phyloP scores from a whole-genome alignment of 2,329 filamentous ascomycete species.

The Cladophialophora carrionii region DNA sequence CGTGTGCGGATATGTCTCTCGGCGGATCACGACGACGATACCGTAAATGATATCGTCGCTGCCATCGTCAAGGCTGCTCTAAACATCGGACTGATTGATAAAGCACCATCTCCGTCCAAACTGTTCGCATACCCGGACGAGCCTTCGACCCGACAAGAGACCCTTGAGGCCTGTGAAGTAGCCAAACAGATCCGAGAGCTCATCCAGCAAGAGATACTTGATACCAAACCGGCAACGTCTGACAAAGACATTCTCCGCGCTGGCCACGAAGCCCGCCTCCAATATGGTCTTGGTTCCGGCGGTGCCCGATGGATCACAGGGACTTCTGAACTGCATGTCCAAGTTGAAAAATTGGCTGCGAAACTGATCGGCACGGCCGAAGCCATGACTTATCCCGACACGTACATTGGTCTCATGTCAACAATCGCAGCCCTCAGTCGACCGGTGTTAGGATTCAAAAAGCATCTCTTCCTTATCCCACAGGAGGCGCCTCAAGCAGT shows the following conservation, averaged over 20 bases:
- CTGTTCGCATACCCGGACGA: neutral
- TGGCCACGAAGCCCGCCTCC: slow-evolving; percentile 11
- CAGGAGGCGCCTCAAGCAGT: slow-evolving; percentile 3
- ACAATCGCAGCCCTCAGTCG: slow-evolving; percentile 20
- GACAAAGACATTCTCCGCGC: neutral
- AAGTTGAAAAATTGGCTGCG: slow-evolving; percentile 13
- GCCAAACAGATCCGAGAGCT: slow-evolving; percentile 9
- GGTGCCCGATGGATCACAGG: slow-evolving; percentile 23
- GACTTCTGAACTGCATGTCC: slow-evolving; percentile 16
- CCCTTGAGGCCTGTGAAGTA: neutral
- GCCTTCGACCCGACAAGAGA: slow-evolving; percentile 2
- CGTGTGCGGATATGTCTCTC: slow-evolving; percentile 25
- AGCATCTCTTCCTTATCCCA: slow-evolving; percentile 19
- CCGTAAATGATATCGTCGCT: slow-evolving; percentile 7
- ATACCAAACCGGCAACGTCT: neutral
- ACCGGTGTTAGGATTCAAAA: slow-evolving; percentile 18
- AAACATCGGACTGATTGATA: slow-evolving; percentile 13
- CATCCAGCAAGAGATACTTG: neutral
- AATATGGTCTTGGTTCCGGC: slow-evolving; percentile 18
- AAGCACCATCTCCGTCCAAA: neutral
- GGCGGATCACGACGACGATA: slow-evolving; percentile 15
- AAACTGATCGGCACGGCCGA: neutral
- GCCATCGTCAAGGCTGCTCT: slow-evolving; percentile 15
- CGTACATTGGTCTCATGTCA: slow-evolving; percentile 21
- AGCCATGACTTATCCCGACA: slow-evolving; percentile 19